Percentiles rank a stretch among this genome's conserved stretches.
phyloP scores from a whole-genome alignment of 2,329 filamentous ascomycete genomes.

The Verticillium nubilum region DNA sequence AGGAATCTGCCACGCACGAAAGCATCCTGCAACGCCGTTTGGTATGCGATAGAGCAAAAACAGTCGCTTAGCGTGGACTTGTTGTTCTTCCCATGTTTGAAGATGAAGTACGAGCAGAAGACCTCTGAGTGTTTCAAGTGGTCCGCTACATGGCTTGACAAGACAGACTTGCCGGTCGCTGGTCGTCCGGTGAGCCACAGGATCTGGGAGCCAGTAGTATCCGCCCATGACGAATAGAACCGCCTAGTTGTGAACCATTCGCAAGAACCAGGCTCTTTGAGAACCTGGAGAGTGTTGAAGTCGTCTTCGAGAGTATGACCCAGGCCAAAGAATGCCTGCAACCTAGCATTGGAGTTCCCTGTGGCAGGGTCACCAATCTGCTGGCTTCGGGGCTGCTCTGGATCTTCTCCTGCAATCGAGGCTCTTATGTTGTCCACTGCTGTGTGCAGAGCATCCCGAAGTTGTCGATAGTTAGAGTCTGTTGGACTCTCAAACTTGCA shows the following conservation, averaged over 20 bases:
- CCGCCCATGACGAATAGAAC: conserved; percentile 16
- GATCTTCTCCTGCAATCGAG: not conserved
- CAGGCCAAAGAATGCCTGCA: conserved; percentile 15
- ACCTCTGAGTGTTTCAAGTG: conserved; percentile 8
- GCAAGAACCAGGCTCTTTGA: conserved; percentile 21
- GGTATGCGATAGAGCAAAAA: conserved; percentile 20
- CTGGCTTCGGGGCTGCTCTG: not conserved
- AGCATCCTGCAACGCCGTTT: conserved; percentile 21
- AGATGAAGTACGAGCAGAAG: conserved; percentile 23
- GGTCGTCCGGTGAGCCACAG: conserved; percentile 23
- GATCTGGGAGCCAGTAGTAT: conserved; percentile 9
- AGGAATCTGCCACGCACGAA: conserved; percentile 13
- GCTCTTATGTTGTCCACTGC: conserved; percentile 18
- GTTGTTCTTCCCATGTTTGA: conserved; percentile 15
- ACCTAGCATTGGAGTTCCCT: conserved; percentile 4
- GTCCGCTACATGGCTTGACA: conserved; percentile 21
- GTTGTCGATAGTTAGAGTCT: conserved; percentile 30
- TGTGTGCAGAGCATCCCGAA: conserved; percentile 22
- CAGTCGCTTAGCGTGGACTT: conserved; percentile 17
- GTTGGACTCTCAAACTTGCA: conserved; percentile 31
- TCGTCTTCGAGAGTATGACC: conserved; percentile 17
- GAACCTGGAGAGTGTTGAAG: conserved; percentile 15
- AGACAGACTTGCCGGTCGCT: conserved; percentile 22
- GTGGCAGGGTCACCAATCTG: not conserved
- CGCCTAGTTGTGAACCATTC: conserved; percentile 19